phyloP scores from a whole-genome alignment of 2,329 filamentous ascomycete species.

The Stenocarpella maydis region DNA sequence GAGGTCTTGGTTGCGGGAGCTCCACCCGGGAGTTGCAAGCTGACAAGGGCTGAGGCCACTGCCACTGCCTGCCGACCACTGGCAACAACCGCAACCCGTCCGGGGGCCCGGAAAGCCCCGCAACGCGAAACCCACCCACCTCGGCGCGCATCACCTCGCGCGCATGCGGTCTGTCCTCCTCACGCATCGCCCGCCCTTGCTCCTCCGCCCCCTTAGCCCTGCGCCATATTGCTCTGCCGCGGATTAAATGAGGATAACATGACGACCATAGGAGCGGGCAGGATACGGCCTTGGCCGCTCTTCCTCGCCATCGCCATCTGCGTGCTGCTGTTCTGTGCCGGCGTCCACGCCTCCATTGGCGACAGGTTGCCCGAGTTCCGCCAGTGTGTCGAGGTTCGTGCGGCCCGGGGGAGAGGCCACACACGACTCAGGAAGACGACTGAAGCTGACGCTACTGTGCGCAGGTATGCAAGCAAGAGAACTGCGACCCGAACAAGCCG shows the following conservation, averaged over 20 bases:
- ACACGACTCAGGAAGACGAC: not conserved
- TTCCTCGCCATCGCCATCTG: conserved; percentile 46
- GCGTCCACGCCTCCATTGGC: conserved; percentile 76
- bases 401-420: not conserved
- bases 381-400: conserved; percentile 80
- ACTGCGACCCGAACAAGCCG: conserved; percentile 72
- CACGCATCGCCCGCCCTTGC: not conserved
- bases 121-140: conserved; percentile 3
- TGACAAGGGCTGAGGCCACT: conserved; percentile 9
- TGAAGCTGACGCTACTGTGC: not conserved
- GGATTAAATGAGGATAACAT: conserved; percentile 35
- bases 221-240: not conserved
- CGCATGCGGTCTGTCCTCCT: not conserved
- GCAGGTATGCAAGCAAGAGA: conserved; percentile 81
- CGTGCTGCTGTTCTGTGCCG: conserved; percentile 50
- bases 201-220: not conserved
- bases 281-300: conserved; percentile 41
- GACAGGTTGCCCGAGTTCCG: conserved; percentile 88
- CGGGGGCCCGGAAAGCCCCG: not conserved
- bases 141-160: not conserved
- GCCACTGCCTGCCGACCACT: conserved; percentile 3
- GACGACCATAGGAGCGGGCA: conserved; percentile 46
- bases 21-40: conserved; percentile 4
- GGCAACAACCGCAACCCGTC: not conserved
- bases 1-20: conserved; percentile 16